Percentiles rank a stretch among this genome's conserved stretches.
Conservation (phyloP, 306 rosid genomes). For the Vigna angularis region DNA sequence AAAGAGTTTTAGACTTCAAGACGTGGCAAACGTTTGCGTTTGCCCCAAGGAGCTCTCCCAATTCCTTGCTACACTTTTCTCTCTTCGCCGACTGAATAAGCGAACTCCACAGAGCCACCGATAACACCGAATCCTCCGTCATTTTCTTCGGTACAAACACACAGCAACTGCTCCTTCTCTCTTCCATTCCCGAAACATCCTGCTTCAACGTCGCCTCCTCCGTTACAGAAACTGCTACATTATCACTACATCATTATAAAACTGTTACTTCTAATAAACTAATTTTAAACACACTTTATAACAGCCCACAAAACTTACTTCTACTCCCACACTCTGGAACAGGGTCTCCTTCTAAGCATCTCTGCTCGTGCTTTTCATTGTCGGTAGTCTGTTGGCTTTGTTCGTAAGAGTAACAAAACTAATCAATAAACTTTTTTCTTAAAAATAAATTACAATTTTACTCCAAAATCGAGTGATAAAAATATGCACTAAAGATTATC, state of each 20-base stretch:
- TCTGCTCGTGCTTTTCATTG: slow-evolving; percentile 43
- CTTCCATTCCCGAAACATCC: slow-evolving; percentile 39
- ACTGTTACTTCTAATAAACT: neutral
- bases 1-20: slow-evolving; percentile 56
- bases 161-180: slow-evolving; percentile 42
- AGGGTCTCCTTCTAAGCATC: slow-evolving; percentile 48
- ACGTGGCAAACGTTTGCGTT: slow-evolving; percentile 51
- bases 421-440: neutral
- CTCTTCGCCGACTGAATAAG: slow-evolving; percentile 51
- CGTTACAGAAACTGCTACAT: slow-evolving; percentile 38
- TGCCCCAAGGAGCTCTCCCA: slow-evolving; percentile 47
- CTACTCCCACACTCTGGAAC: slow-evolving; percentile 1
- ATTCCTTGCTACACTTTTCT: slow-evolving; percentile 41
- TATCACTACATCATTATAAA: neutral
- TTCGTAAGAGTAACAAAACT: slow-evolving; percentile 50
- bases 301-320: slow-evolving; percentile 4
- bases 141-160: slow-evolving; percentile 52
- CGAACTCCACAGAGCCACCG: slow-evolving; percentile 66
- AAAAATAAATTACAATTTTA: no score
- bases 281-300: neutral
- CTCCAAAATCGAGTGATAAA: no score
- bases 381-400: slow-evolving; percentile 66
- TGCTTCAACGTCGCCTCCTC: slow-evolving; percentile 39
- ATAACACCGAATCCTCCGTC: slow-evolving; percentile 59
- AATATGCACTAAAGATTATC: neutral